Base-by-base conservation (phyloP, 1,284 basidiomycete species). In the Tilletia indica region DNA sequence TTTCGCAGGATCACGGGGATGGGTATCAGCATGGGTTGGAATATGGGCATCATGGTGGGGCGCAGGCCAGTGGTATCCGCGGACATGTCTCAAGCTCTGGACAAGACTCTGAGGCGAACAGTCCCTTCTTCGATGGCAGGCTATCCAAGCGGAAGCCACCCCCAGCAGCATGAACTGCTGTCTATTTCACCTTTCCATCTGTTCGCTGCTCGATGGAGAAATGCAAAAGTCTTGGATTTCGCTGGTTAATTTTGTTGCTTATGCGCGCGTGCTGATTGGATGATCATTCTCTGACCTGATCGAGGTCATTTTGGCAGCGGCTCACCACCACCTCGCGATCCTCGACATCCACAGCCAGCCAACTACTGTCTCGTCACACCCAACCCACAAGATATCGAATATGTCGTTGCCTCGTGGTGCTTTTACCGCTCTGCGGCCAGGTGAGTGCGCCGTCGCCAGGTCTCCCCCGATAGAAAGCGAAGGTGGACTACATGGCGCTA, bases 321-420 rank as follows among this genome's bases (percentile, higher is more conserved):
- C 47, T 11, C 47, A 48, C 38, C 58, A 31, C 58, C 58, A 9
- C 31, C 61, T 54, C 51, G 21, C 16, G 12, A 19, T 19, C 34
- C 19, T 39, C 61, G 6, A 19, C 61, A 64, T 34, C 36, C 36
- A 34, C 42, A 45, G 9, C 14, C 42, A 45, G 42, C 42, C 42
- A 45, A 14, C 42, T 45, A 8, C 42, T 45, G 9, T 45, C 14
- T 8, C 42, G 42, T 45, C 9, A 8, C 42, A 8, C 14, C 14
- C 42, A 8, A 45, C 42, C 6, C 42, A 45, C 14, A 45, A 45
- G 25, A 31, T 31, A 31, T 31, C 42, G 42, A 45, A 45, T 14
- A 64, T 64, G 61, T 64, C 61, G 19, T 38, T 64, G 36, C 61
- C 61, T 38, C 61, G 61, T 38, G 38, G 61, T 64, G 61, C 61